A percentile compares a stretch with the other conserved stretches of the same genome.
These are phyloP conservation scores for Goffeauzyma gilvescens DNA, from an alignment of 768 basidiomycete genomes.

Conservation along the genomic window DNA sequence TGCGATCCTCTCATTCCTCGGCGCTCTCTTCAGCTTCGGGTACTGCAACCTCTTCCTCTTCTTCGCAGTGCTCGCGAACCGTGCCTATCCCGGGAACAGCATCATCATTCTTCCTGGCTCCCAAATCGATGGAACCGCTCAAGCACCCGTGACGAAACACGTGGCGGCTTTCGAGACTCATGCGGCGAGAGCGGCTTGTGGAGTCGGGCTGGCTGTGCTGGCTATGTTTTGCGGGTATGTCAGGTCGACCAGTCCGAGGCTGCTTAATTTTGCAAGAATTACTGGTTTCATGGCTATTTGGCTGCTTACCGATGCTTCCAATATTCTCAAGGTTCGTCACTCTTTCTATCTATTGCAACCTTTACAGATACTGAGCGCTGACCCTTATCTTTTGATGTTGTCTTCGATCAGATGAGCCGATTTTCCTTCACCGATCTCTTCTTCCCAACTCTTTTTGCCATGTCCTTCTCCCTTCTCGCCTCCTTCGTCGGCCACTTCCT, in stretches of 20 bases:
- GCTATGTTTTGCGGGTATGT: slow-evolving; percentile 4
- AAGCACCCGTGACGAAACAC: not conserved
- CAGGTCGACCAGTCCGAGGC: slow-evolving; percentile 4
- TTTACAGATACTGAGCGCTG: too few relatives aligned
- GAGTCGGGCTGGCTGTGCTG: slow-evolving; percentile 5
- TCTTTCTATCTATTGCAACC: not conserved
- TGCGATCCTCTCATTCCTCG: slow-evolving; percentile 1
- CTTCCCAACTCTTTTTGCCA: slow-evolving; percentile 9
- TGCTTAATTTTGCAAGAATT: slow-evolving; percentile 8
- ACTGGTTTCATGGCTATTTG: slow-evolving; percentile 7
- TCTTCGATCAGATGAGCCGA: slow-evolving; percentile 5
- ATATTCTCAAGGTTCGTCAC: slow-evolving; percentile 2
- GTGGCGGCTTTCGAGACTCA: not conserved
- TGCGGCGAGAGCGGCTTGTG: slow-evolving; percentile 3
- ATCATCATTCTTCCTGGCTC: too few relatives aligned
- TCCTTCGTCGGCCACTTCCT: slow-evolving; percentile 2
- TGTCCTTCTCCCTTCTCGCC: slow-evolving; percentile 2
- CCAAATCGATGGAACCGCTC: not conserved
- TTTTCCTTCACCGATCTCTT: slow-evolving; percentile 8
- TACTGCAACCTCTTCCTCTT: slow-evolving; percentile 8
- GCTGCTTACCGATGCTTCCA: slow-evolving; percentile 1
- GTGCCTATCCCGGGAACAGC: not conserved
- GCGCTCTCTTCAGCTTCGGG: slow-evolving; percentile 2
- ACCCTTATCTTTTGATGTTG: not conserved
- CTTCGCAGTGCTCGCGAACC: slow-evolving; percentile 11